Evolutionary conservation across 441 rosid species (phyloP), one percentile per base, ranked within the genome.

Genomic region (Cnidoscolus chayamansa): DNA sequence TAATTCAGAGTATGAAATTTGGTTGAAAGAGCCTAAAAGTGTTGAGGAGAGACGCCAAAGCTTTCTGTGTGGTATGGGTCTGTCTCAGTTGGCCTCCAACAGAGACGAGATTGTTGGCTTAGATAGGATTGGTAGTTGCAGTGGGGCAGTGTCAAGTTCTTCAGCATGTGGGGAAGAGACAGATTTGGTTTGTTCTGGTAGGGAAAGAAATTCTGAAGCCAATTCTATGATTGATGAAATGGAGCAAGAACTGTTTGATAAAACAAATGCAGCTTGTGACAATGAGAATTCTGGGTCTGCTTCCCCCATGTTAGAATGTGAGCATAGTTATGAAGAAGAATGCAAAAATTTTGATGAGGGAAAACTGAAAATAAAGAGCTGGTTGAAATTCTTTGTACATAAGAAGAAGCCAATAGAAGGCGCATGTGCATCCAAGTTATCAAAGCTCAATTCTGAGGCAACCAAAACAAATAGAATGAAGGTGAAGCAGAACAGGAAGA

Each of bases 11-110:
- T 86, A 82, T 75, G 80, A 76, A 63, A 74, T 89, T 77, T 94
- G 97, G 98, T 71, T 85, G 66, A 69, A 68, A 57, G 90, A 84
- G 80, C 96, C 86, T 3, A 76, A 30, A 58, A 87, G 97, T 83
- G 97, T 92, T 25, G 75, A 81, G 77, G 88, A 88, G 67, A 86
- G 98, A 69, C 87, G 97, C 1, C 50, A 70, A 67, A 72, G n/a
- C 63, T 94, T 94, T 76, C 70, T 88, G 32, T 73, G 61, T 43
- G 79, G 68, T 65, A 84, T 89, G 86, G 90, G 88, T 78, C 63
- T 91, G 8, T 40, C 67, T 4, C 84, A 82, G 61, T 72, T 74
- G 51, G 62, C 62, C 64, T 49, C 65, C 17, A 49, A 50, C 37
- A 65, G 62, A 49, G 55, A 68, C 48, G 67, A 77, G 70, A 63